Percentiles rank a stretch among this genome's conserved stretches.
Evolutionary conservation across 1,139 yeast genomes (phyloP).

Genomic region (Saccharomyces hybrid): DNA sequence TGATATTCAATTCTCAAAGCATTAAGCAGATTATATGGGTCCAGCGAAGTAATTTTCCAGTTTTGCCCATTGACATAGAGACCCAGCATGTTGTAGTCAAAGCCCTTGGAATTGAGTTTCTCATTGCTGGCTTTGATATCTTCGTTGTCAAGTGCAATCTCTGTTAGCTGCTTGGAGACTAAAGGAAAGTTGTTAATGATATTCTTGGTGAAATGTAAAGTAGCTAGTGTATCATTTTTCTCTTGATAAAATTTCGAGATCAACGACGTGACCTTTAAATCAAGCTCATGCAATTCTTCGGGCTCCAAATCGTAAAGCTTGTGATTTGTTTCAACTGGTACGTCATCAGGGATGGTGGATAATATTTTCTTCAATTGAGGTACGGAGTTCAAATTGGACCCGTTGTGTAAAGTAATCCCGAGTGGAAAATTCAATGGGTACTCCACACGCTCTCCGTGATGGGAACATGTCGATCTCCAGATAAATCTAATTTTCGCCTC

Average conservation of each 20-base stretch:
- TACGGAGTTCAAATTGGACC: neutral
- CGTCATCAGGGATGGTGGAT: neutral
- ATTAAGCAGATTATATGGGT: slow-evolving; percentile 17
- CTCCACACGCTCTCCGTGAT: neutral
- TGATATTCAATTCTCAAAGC: slow-evolving; percentile 18
- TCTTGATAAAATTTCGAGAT: slow-evolving; percentile 32
- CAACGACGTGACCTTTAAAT: slow-evolving; percentile 41
- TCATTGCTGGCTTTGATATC: slow-evolving; percentile 11
- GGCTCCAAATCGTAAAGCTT: slow-evolving; percentile 33
- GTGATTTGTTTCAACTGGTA: slow-evolving; percentile 7
- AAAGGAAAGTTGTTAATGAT: slow-evolving; percentile 48
- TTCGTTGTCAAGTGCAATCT: slow-evolving; percentile 10
- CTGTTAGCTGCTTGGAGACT: slow-evolving; percentile 31
- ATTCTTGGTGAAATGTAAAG: slow-evolving; percentile 34
- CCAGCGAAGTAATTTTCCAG: slow-evolving; percentile 19
- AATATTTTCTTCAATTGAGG: neutral
- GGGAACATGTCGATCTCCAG: slow-evolving; percentile 53
- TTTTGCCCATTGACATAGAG: slow-evolving; percentile 59
- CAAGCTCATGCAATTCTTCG: slow-evolving; percentile 38
- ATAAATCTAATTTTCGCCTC: slow-evolving; percentile 62
- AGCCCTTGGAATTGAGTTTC: slow-evolving; percentile 15
- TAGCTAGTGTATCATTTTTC: slow-evolving; percentile 23
- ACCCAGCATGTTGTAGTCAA: slow-evolving; percentile 37
- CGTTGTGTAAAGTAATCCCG: neutral
- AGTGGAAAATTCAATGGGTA: slow-evolving; percentile 1